Percentiles rank a stretch among this genome's conserved stretches.
phyloP scores from a whole-genome alignment of 768 basidiomycete species.

The Dentipellis sp. region DNA sequence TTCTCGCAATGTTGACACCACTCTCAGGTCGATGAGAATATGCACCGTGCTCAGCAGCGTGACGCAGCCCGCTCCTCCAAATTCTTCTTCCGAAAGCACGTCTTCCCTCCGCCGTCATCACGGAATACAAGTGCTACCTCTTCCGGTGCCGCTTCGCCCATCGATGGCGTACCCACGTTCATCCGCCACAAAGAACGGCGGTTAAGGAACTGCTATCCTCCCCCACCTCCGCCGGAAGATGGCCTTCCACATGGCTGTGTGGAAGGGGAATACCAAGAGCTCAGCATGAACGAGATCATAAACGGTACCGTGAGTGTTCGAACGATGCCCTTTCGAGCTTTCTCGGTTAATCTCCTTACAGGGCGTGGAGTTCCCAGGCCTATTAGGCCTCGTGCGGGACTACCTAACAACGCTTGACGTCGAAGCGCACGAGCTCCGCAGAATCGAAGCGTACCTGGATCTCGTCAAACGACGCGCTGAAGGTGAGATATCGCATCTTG shows the following conservation, averaged over 20 bases:
- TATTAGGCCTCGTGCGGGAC: constrained; percentile 70
- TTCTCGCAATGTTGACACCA: background rate
- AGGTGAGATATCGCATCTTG: constrained; percentile 39
- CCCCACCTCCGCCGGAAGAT: constrained; percentile 41
- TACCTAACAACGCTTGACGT: constrained; percentile 86
- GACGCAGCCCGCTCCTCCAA: constrained; percentile 65
- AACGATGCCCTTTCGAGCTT: constrained; percentile 1
- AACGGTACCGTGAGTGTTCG: constrained; percentile 66
- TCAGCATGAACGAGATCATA: constrained; percentile 88
- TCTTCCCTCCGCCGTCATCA: constrained; percentile 46
- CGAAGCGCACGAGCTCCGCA: constrained; percentile 43
- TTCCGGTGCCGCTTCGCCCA: constrained; percentile 29
- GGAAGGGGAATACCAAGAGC: constrained; percentile 84
- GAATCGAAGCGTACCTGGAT: constrained; percentile 71
- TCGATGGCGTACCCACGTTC: constrained; percentile 17
- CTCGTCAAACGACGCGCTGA: constrained; percentile 71
- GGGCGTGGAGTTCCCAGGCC: constrained; percentile 64
- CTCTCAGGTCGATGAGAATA: constrained; percentile 89
- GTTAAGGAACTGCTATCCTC: constrained; percentile 65
- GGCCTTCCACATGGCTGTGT: constrained; percentile 36
- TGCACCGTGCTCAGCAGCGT: constrained; percentile 80
- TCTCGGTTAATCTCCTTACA: constrained; percentile 17
- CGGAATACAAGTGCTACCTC: constrained; percentile 14
- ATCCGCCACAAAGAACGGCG: constrained; percentile 48
- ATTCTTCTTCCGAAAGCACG: constrained; percentile 86